These are phyloP conservation scores for Amanita brunnescens DNA, from an alignment of 768 basidiomycete species.

Conservation along the genomic window DNA sequence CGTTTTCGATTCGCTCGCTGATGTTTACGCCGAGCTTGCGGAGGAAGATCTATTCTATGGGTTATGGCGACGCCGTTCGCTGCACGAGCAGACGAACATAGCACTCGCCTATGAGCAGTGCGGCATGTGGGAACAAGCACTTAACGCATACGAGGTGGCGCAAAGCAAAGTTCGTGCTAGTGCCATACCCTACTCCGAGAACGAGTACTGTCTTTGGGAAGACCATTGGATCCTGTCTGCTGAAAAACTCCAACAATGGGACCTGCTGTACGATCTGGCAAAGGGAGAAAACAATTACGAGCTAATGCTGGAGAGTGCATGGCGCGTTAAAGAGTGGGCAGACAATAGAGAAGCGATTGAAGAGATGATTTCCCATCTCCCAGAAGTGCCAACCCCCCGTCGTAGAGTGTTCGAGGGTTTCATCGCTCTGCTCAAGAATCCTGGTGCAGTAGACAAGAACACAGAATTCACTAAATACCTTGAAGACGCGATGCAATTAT, in stretches of 20 bases:
- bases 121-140: slow-evolving; percentile 94
- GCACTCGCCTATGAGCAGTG: slow-evolving; percentile 90
- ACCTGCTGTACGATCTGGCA: slow-evolving; percentile 85
- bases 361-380: slow-evolving; percentile 68
- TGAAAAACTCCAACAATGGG: slow-evolving; percentile 98
- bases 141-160: slow-evolving; percentile 80
- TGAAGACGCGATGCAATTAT: slow-evolving; percentile 95
- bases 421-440: slow-evolving; percentile 79
- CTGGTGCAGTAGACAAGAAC: slow-evolving; percentile 74
- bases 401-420: slow-evolving; percentile 97
- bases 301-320: slow-evolving; percentile 88
- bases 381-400: slow-evolving; percentile 89
- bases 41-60: slow-evolving; percentile 99
- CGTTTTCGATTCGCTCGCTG: slow-evolving; percentile 84
- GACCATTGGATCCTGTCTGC: slow-evolving; percentile 97
- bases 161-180: slow-evolving; percentile 80
- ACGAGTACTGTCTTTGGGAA: slow-evolving; percentile 97
- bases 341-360: slow-evolving; percentile 72
- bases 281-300: slow-evolving; percentile 87
- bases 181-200: slow-evolving; percentile 81
- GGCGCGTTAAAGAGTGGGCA: slow-evolving; percentile 91
- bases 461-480: slow-evolving; percentile 80
- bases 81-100: slow-evolving; percentile 85
- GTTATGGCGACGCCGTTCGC: slow-evolving; percentile 82
- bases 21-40: slow-evolving; percentile 89